A percentile compares a stretch with the other conserved stretches of the same genome.
These are phyloP conservation scores for Phalaenopsis hybrid DNA, from an alignment of 116 monocot species.

Conservation along the genomic window DNA sequence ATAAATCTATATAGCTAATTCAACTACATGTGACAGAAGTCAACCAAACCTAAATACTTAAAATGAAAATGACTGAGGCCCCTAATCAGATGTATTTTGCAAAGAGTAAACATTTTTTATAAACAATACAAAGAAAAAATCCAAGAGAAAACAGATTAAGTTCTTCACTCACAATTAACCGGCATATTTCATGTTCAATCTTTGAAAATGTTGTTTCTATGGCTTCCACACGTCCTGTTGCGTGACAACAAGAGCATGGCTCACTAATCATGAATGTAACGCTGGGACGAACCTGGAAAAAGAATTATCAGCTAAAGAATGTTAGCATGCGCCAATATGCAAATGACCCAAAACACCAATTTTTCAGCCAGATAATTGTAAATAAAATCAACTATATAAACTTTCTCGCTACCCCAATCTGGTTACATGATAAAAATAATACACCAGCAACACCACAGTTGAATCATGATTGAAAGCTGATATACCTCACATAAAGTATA, in stretches of 20 bases:
- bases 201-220: conserved; percentile 92
- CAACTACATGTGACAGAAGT: neutral
- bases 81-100: neutral
- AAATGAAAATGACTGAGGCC: neutral
- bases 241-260: conserved; percentile 84
- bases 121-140: neutral
- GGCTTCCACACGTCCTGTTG: conserved; percentile 87
- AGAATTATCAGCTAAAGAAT: conserved; percentile 4
- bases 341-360: neutral
- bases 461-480: neutral
- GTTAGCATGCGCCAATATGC: neutral
- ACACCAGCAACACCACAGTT: neutral
- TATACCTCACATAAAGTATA: neutral
- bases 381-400: neutral
- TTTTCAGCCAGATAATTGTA: neutral
- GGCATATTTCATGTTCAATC: conserved; percentile 91
- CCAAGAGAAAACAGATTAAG: neutral
- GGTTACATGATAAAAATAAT: neutral
- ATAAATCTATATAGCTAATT: neutral
- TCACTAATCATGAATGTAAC: conserved; percentile 96
- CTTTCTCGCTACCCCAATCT: neutral
- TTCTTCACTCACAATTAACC: conserved; percentile 60
- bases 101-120: neutral
- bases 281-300: conserved; percentile 80
- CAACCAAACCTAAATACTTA: no score